Percentiles rank a stretch among this genome's conserved stretches.
phyloP scores from a whole-genome alignment of 2,329 filamentous ascomycete genomes.

The Fusarium vanettenii region DNA sequence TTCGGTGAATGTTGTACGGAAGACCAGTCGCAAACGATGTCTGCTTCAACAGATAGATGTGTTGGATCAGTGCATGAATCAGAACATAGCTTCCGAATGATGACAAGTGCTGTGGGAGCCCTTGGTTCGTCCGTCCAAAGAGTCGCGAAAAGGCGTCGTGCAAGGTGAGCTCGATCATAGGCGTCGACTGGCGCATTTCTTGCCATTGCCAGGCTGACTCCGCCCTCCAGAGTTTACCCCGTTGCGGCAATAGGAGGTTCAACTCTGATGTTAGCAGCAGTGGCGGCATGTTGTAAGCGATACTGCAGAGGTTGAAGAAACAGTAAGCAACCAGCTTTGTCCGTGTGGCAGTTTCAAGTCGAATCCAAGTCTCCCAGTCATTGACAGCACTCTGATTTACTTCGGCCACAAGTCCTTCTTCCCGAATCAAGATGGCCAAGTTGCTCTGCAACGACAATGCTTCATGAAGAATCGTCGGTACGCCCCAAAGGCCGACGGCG shows the following conservation, averaged over 20 bases:
- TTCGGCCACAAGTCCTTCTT: conserved; percentile 65
- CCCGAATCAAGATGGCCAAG: conserved; percentile 67
- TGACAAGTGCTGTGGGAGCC: conserved; percentile 62
- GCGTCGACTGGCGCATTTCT: conserved; percentile 63
- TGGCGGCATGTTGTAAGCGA: conserved; percentile 70
- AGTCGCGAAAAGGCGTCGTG: conserved; percentile 68
- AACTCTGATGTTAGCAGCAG: conserved; percentile 69
- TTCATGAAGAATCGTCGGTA: conserved; percentile 69
- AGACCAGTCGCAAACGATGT: conserved; percentile 64
- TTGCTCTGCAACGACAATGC: conserved; percentile 69
- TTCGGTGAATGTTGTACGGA: conserved; percentile 62
- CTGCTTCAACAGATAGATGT: conserved; percentile 77
- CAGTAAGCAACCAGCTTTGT: conserved; percentile 72
- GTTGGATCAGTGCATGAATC: conserved; percentile 78
- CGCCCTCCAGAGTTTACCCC: conserved; percentile 67
- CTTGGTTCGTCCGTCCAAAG: conserved; percentile 62
- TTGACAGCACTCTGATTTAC: conserved; percentile 56
- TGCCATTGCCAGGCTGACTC: conserved; percentile 71
- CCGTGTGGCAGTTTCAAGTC: conserved; percentile 65
- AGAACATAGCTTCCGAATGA: conserved; percentile 77
- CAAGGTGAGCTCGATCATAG: conserved; percentile 63
- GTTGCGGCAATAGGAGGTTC: conserved; percentile 65
- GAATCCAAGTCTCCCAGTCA: conserved; percentile 72
- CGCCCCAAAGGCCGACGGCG: conserved; percentile 70
- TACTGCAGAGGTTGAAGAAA: conserved; percentile 72